Evolutionary conservation across 2,329 filamentous ascomycete species (phyloP), one percentile per base, ranked within the genome.

Genomic region (Fusarium algeriense): DNA sequence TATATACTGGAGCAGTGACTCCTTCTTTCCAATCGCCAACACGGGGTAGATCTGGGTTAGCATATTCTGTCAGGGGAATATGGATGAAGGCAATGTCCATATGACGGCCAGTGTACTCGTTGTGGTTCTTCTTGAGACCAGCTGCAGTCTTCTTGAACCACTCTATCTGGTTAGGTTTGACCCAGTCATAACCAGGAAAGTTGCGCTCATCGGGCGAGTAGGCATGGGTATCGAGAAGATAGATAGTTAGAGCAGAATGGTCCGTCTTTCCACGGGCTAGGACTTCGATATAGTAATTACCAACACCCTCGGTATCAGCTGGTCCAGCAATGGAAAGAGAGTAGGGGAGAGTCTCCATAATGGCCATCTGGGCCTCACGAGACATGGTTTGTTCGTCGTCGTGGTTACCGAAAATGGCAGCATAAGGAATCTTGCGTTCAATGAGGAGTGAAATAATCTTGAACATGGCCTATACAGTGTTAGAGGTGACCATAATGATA

Each of bases 1-100:
- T 99, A 81, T 92, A 97, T 1, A 85, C 86, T 0, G 96, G 96
- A 0, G 96, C 95, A 2, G 95, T 98, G 17, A 96, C 92, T 20
- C 89, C 86, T 80, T 99, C 96, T 58, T 88, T 90, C 90, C 91
- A 96, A 30, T 89, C 85, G 13, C 96, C 96, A 15, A 82, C 69
- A 30, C 80, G 80, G 20, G 92, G 88, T 37, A 92, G 88, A 5
- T 88, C 84, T 2, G 82, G 78, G 53, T 91, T 87, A 41, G 88
- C 86, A 77, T 98, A 98, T 80, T 99, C 96, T 0, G 96, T 95
- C 6, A 99, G 84, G 0, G 96, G 96, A 60, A 99, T 99, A 79
- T 99, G 96, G 69, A 99, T 97, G 79, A 99, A 99, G 1, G 96
- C 94, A 80, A 98, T 89, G 78, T 99, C 93, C 88, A 99, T 93